These are phyloP conservation scores for Medicago ruthenica DNA, from an alignment of 306 rosid species.

Conservation along the genomic window DNA sequence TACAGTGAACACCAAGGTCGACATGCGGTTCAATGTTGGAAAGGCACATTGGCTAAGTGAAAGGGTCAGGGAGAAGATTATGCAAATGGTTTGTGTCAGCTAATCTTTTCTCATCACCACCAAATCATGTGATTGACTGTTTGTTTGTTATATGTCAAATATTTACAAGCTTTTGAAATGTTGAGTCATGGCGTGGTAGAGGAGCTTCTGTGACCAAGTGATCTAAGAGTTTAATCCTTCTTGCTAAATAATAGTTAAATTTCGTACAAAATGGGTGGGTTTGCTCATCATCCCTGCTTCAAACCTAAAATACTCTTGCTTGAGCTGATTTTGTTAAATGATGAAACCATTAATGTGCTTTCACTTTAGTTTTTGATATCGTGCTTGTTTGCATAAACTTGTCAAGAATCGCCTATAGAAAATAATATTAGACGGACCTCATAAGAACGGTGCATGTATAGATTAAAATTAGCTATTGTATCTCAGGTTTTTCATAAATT, in stretches of 20 bases:
- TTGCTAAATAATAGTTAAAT: neutral
- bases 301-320: neutral
- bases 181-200: neutral
- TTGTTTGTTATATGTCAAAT: slow-evolving; percentile 3
- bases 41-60: slow-evolving; percentile 83
- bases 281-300: neutral
- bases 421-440: neutral
- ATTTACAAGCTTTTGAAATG: slow-evolving; percentile 1
- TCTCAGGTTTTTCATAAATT: neutral
- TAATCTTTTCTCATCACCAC: neutral
- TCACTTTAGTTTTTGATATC: neutral
- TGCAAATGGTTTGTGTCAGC: slow-evolving; percentile 66
- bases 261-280: neutral
- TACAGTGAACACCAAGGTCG: slow-evolving; percentile 96
- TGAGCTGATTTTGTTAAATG: neutral
- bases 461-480: neutral
- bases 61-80: slow-evolving; percentile 79
- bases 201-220: neutral
- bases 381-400: neutral
- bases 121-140: slow-evolving; percentile 2
- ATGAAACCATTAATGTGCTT: neutral
- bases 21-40: slow-evolving; percentile 91
- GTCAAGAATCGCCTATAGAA: neutral
- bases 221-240: neutral
- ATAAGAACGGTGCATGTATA: too few species aligned